phyloP scores from a whole-genome alignment of 2,329 filamentous ascomycete genomes.

The Camillea tinctor region DNA sequence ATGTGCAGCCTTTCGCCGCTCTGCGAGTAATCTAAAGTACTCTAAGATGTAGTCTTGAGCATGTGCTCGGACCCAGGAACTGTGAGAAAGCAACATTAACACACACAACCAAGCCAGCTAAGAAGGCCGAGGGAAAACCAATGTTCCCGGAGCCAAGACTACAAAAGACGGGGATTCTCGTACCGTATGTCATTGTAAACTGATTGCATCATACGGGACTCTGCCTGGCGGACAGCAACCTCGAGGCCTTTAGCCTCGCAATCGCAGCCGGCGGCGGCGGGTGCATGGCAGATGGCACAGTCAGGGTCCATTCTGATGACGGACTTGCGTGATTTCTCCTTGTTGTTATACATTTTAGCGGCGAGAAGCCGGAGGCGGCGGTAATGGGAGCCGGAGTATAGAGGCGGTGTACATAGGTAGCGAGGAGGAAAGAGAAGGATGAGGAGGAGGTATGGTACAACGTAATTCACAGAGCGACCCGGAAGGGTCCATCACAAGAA shows the following conservation, averaged over 20 bases:
- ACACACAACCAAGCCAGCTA: conserved; percentile 1
- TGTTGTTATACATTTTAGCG: conserved; percentile 55
- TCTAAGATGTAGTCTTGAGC: conserved; percentile 68
- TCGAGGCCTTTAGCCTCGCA: conserved; percentile 67
- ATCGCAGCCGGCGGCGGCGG: conserved; percentile 58
- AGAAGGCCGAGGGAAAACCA: conserved; percentile 2
- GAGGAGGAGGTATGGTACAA: conserved; percentile 34
- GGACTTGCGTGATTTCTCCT: conserved; percentile 46
- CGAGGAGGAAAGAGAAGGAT: conserved; percentile 19
- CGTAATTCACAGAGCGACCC: conserved; percentile 34
- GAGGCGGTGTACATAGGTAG: conserved; percentile 26
- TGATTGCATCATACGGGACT: conserved; percentile 61
- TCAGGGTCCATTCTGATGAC: conserved; percentile 66
- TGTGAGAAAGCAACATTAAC: conserved; percentile 32
- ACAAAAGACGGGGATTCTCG: conserved; percentile 19
- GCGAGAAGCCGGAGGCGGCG: conserved; percentile 30
- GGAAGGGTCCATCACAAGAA: conserved; percentile 36
- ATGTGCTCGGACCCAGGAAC: conserved; percentile 62
- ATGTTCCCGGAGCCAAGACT: conserved; percentile 3
- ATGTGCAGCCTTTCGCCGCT: conserved; percentile 59
- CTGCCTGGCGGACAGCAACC: conserved; percentile 61
- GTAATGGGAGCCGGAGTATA: conserved; percentile 26
- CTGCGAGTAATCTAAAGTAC: conserved; percentile 61
- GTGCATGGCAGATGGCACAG: conserved; percentile 64
- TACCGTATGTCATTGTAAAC: conserved; percentile 65